These are phyloP conservation scores for Rhazya stricta DNA, from an alignment of 257 asterid species.

Conservation along the genomic window DNA sequence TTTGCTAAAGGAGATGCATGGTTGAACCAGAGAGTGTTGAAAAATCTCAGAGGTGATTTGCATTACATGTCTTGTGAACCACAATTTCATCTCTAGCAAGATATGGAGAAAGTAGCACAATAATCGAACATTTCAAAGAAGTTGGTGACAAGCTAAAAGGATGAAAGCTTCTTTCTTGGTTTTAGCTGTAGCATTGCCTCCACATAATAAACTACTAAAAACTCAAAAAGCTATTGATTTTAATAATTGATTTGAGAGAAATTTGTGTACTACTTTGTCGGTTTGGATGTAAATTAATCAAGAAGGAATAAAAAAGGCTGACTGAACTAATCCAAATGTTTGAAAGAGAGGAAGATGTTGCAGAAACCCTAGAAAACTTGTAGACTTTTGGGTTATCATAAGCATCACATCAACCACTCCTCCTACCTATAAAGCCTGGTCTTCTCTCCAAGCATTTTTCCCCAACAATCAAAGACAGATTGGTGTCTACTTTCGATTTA, in stretches of 20 bases:
- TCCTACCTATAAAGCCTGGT: conserved; percentile 69
- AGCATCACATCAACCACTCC: conserved; percentile 57
- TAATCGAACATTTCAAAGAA: conserved; percentile 17
- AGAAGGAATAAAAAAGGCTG: conserved; percentile 16
- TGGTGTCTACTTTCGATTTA: neutral
- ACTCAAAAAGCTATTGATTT: conserved; percentile 33
- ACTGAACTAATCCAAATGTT: conserved; percentile 65
- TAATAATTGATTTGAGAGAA: conserved; percentile 27
- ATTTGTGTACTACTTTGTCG: conserved; percentile 40
- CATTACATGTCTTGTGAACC: neutral
- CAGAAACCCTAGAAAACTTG: conserved; percentile 58
- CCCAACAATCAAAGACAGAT: neutral
- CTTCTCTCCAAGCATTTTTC: conserved; percentile 45
- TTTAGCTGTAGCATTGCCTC: conserved; percentile 28
- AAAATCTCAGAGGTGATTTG: neutral
- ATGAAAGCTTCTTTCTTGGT: conserved; percentile 41
- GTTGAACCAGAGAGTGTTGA: neutral
- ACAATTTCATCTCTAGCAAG: conserved; percentile 14
- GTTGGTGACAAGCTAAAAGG: conserved; percentile 37
- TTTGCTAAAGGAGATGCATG: neutral
- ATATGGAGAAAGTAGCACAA: conserved; percentile 11
- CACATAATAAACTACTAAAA: conserved; percentile 29
- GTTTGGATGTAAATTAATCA: conserved; percentile 17
- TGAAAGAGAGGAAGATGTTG: conserved; percentile 21
- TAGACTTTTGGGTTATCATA: conserved; percentile 43